These are phyloP conservation scores for Cymbopogon flexuosus DNA, from an alignment of 202 grass and related monocot genomes.

Conservation along the genomic window DNA sequence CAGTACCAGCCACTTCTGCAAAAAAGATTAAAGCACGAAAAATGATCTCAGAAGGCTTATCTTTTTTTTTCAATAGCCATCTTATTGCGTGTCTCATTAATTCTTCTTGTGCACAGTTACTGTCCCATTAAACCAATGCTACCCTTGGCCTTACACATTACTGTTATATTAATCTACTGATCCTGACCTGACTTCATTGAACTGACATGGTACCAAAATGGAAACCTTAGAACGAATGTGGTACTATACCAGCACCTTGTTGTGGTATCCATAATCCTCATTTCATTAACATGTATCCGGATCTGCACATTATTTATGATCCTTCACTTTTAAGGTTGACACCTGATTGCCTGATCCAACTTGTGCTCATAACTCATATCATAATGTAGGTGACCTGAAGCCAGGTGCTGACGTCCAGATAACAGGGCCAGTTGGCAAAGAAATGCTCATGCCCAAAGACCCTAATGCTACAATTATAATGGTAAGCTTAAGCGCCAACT, in stretches of 20 bases:
- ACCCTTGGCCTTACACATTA: background rate
- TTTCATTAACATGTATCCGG: background rate
- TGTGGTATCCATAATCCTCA: background rate
- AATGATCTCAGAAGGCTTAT: background rate
- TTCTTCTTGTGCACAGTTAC: background rate
- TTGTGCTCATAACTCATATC: conserved; percentile 4
- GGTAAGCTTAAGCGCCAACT: conserved; percentile 21
- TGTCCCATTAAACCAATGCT: background rate
- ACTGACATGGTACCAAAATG: background rate
- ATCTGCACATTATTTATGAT: background rate
- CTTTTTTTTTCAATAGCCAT: background rate
- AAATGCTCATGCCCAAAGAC: conserved; percentile 82
- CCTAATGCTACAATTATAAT: conserved; percentile 56
- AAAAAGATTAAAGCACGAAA: background rate
- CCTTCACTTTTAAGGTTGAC: background rate
- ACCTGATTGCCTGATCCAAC: background rate
- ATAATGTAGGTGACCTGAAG: conserved; percentile 53
- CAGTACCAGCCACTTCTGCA: background rate
- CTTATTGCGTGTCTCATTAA: background rate
- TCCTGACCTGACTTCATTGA: background rate
- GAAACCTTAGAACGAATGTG: no score
- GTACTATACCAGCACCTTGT: no score
- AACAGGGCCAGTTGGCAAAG: conserved; percentile 73
- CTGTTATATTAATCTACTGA: background rate
- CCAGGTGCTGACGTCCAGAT: conserved; percentile 54